Evolutionary conservation across 2,329 filamentous ascomycete genomes (phyloP), one percentile per base, ranked within the genome.

Genomic region (Dothiorella sarmentorum): DNA sequence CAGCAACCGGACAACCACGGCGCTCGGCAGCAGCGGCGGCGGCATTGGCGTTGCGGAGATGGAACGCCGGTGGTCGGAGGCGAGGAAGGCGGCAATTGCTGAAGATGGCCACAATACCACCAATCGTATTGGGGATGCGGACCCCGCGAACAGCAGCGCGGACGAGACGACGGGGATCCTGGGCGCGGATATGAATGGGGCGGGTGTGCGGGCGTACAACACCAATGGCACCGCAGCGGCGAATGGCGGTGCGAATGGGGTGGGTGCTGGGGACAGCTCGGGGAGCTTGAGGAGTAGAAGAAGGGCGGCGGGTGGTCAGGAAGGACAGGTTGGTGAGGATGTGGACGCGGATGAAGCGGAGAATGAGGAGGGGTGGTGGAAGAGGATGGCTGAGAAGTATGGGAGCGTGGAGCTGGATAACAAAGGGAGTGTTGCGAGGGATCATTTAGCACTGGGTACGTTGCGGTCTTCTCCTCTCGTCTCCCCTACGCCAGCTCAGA

Each of bases 341-440:
- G 49, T 22, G 35, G 37, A 45, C 29, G 40, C 13, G 31, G 13
- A 26, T 7, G 31, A 37, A 22, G 31, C 13, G 22, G 20, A 49
- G 17, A n/a, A 53, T 9, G 37, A 65, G 9, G 63, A 68, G 7
- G 65, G 69, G 40, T 85, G 85, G 81, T 85, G 82, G 80, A 75
- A 76, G 65, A 68, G 69, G 29, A 70, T 83, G 37, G 72, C 79
- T 37, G 82, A 85, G 40, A 83, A 82, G 64, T 87, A 84, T 64
- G 84, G 84, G 17, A 82, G 78, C 61, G 81, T 94, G 53, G 89
- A 93, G 76, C 74, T 94, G 61, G 90, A 94, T 72, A 94, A 94
- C 68, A 93, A 91, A 73, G 90, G 90, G 37, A 90, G 87, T 68
- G 89, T 93, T 37, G 90, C 90, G 10, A 79, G 90, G 67, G 90